Evolutionary conservation across 2,329 filamentous ascomycete species (phyloP).

Genomic region (Bipolaris sorokiniana): DNA sequence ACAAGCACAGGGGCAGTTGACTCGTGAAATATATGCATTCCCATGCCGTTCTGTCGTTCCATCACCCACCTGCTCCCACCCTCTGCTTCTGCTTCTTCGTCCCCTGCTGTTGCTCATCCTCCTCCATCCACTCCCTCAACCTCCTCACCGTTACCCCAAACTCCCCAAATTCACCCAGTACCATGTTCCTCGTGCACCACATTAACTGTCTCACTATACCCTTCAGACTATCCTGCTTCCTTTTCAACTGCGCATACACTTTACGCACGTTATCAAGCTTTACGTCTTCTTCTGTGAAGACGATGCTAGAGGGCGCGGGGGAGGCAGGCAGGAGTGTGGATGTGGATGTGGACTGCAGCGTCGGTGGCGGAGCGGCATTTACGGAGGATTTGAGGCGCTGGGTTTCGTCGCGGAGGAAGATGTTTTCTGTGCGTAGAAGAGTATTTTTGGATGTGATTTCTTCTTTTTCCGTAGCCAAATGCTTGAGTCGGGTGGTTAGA

Average conservation of each 20-base stretch:
- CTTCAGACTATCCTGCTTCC: constrained; percentile 23
- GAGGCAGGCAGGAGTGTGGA: constrained; percentile 1
- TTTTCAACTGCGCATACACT: constrained; percentile 28
- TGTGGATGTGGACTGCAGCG: neutral
- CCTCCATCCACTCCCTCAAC: constrained; percentile 21
- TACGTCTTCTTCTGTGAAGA: constrained; percentile 3
- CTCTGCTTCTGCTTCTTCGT: neutral
- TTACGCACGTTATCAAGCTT: constrained; percentile 30
- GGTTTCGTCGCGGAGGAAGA: neutral
- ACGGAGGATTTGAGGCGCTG: too few relatives aligned
- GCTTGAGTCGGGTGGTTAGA: too few relatives aligned
- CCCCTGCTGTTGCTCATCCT: constrained; percentile 3
- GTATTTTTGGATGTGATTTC: too few relatives aligned
- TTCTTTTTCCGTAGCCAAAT: too few relatives aligned
- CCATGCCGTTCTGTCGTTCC: neutral
- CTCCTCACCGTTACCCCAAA: constrained; percentile 13
- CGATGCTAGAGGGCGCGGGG: neutral
- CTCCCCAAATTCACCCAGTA: constrained; percentile 30
- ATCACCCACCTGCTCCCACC: too few relatives aligned
- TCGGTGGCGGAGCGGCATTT: neutral
- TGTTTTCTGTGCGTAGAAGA: too few relatives aligned
- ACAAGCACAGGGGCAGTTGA: neutral
- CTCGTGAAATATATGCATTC: neutral
- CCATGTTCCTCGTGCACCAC: constrained; percentile 20
- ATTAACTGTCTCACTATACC: constrained; percentile 15